Evolutionary conservation across 2,329 filamentous ascomycete species (phyloP).

Genomic region (Diaporthe sp.): DNA sequence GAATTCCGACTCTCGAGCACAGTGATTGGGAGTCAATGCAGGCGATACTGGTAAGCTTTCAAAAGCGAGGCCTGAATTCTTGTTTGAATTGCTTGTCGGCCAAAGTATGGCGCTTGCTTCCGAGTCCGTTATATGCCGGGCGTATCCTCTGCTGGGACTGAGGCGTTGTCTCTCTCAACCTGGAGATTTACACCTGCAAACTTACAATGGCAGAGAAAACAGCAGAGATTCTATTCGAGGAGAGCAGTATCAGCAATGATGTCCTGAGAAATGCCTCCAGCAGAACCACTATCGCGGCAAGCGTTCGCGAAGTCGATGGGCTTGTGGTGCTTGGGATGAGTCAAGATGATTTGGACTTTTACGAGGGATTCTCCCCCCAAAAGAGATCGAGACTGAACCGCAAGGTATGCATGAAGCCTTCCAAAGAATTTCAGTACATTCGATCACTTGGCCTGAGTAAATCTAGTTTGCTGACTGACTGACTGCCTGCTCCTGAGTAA

Average conservation of each 20-base stretch:
- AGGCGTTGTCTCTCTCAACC: background rate
- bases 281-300: slow-evolving; percentile 1
- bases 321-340: slow-evolving; percentile 20
- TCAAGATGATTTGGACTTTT: slow-evolving; percentile 27
- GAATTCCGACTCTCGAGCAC: background rate
- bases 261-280: background rate
- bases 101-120: background rate
- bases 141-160: background rate
- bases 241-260: background rate
- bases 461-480: slow-evolving; percentile 49
- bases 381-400: slow-evolving; percentile 16
- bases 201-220: background rate
- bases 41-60: background rate
- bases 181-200: background rate
- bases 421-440: too few species aligned
- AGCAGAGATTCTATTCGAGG: background rate
- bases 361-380: slow-evolving; percentile 5
- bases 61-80: background rate
- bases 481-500: slow-evolving; percentile 40
- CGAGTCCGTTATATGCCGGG: background rate
- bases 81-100: background rate
- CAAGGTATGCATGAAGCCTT: background rate
- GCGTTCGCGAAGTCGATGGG: slow-evolving; percentile 29
- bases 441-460: too few species aligned
- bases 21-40: slow-evolving; percentile 4